Evolutionary conservation across 352 stramenopile species (phyloP).

Genomic region (Thraustotheca clavata): DNA sequence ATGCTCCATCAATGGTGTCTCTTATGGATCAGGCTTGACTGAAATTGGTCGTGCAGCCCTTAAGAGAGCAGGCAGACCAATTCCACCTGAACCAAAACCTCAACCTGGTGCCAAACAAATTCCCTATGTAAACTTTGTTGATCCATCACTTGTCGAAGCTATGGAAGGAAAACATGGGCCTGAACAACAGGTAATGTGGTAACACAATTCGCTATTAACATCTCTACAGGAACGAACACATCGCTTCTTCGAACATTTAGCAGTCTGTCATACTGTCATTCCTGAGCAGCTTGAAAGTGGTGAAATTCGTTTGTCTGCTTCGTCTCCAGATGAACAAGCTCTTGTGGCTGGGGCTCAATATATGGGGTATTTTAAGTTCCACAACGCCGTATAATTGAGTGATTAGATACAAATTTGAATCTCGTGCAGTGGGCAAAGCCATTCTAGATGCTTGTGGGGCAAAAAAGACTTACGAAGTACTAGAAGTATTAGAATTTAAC

Average conservation of each 20-base stretch:
- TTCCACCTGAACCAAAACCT: conserved; percentile 51
- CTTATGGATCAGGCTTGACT: conserved; percentile 84
- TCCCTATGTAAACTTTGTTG: conserved; percentile 74
- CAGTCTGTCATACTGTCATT: conserved; percentile 79
- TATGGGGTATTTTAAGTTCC: conserved; percentile 34
- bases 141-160: conserved; percentile 49
- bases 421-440: conserved; percentile 40
- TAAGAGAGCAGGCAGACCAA: conserved; percentile 45
- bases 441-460: conserved; percentile 42
- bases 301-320: conserved; percentile 56
- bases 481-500: conserved; percentile 75
- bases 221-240: conserved; percentile 33
- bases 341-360: conserved; percentile 65
- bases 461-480: conserved; percentile 42
- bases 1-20: conserved; percentile 85
- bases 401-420: conserved; percentile 39
- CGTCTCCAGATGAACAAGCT: conserved; percentile 80
- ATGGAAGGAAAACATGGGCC: conserved; percentile 42
- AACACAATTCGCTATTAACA: conserved; percentile 20
- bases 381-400: not conserved
- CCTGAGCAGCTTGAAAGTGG: conserved; percentile 55
- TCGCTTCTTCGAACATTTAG: conserved; percentile 79
- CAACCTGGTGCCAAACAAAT: conserved; percentile 42
- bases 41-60: conserved; percentile 62
- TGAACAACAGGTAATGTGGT: conserved; percentile 23